phyloP scores from a whole-genome alignment of 1,284 basidiomycete genomes.

The Puccinia hordei region DNA sequence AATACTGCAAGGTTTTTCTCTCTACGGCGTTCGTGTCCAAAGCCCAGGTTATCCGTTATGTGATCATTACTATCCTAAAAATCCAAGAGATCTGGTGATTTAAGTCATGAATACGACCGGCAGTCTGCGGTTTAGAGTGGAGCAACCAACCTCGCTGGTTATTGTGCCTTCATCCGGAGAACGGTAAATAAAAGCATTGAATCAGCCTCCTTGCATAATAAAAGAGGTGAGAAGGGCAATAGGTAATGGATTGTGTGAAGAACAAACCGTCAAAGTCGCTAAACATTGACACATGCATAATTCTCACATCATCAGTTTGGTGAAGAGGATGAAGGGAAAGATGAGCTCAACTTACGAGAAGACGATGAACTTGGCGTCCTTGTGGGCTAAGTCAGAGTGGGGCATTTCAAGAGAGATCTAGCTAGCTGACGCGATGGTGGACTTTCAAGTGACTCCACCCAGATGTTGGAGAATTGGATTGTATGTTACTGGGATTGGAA shows the following conservation, averaged over 20 bases:
- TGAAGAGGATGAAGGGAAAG: neutral
- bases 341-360: slow-evolving; percentile 36
- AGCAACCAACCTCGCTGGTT: slow-evolving; percentile 39
- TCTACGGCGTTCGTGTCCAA: slow-evolving; percentile 69
- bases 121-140: neutral
- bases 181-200: neutral
- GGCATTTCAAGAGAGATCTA: no score
- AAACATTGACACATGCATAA: neutral
- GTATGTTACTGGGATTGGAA: no score
- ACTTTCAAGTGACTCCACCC: no score
- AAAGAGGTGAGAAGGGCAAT: neutral
- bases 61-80: slow-evolving; percentile 48
- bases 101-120: neutral
- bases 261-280: slow-evolving; percentile 49
- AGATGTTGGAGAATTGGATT: no score
- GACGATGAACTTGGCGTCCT: slow-evolving; percentile 39
- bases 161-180: slow-evolving; percentile 29
- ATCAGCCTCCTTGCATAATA: neutral
- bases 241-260: neutral
- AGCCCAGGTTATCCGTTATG: slow-evolving; percentile 64
- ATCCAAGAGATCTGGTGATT: neutral
- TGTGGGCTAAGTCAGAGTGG: slow-evolving; percentile 4
- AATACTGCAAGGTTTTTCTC: slow-evolving; percentile 73
- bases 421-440: no score
- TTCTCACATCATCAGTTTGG: neutral